Evolutionary conservation across 768 basidiomycete species (phyloP).

Genomic region (Termitomyces sp.): DNA sequence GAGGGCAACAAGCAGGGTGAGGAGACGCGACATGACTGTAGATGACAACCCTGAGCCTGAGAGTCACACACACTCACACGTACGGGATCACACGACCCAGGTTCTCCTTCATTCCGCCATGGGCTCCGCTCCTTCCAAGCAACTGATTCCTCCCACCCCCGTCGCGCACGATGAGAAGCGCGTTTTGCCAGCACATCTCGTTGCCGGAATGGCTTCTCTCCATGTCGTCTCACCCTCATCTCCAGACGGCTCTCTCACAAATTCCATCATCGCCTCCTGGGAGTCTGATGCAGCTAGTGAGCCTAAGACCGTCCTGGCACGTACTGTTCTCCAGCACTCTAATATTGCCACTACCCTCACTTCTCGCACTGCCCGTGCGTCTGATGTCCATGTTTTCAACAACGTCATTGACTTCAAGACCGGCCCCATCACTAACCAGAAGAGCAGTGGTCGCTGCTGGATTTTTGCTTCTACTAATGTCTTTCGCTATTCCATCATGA

Average conservation of each 20-base stretch:
- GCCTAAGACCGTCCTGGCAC: slow-evolving; percentile 67
- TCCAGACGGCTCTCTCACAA: slow-evolving; percentile 54
- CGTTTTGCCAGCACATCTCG: slow-evolving; percentile 14
- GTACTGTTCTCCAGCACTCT: slow-evolving; percentile 67
- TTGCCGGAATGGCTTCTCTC: slow-evolving; percentile 27
- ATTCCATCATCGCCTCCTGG: slow-evolving; percentile 60
- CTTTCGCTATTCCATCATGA: slow-evolving; percentile 78
- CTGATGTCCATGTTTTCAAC: slow-evolving; percentile 80
- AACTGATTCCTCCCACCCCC: slow-evolving; percentile 15
- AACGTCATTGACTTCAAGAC: slow-evolving; percentile 76
- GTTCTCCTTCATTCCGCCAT: slow-evolving; percentile 8
- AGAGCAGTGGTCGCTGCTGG: slow-evolving; percentile 90
- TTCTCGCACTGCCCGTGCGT: slow-evolving; percentile 56
- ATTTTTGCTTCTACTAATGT: slow-evolving; percentile 91
- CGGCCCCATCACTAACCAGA: slow-evolving; percentile 81
- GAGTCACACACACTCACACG: background rate
- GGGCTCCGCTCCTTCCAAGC: slow-evolving; percentile 25
- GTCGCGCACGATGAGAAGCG: slow-evolving; percentile 27
- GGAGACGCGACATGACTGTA: slow-evolving; percentile 14
- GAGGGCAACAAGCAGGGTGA: slow-evolving; percentile 28
- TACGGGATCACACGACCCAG: background rate
- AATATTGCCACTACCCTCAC: slow-evolving; percentile 59
- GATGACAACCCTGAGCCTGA: background rate
- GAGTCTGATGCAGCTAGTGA: slow-evolving; percentile 49
- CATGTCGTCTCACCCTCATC: slow-evolving; percentile 39